These are phyloP conservation scores for Leccinum imitatum DNA, from an alignment of 768 basidiomycete genomes.

Conservation along the genomic window DNA sequence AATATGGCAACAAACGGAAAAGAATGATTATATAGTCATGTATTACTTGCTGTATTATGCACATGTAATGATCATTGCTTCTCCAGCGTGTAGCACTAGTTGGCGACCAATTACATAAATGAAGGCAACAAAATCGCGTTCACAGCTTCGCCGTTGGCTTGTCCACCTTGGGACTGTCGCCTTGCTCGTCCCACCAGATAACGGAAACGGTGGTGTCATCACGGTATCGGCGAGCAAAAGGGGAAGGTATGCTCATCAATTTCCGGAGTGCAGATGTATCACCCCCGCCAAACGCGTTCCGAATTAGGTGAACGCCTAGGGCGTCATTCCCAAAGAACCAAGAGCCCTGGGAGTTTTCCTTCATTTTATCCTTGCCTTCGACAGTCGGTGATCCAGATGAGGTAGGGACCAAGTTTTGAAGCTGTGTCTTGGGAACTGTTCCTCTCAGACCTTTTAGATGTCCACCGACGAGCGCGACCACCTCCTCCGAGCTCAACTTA, in stretches of 20 bases:
- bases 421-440: conserved; percentile 54
- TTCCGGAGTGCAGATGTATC: conserved; percentile 56
- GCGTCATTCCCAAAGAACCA: conserved; percentile 86
- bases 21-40: conserved; percentile 37
- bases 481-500: conserved; percentile 75
- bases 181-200: conserved; percentile 77
- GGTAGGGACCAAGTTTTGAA: conserved; percentile 57
- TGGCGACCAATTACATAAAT: neutral
- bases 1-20: conserved; percentile 35
- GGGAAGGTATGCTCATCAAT: conserved; percentile 80
- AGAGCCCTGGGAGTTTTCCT: conserved; percentile 40
- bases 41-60: conserved; percentile 12
- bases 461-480: conserved; percentile 83
- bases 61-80: conserved; percentile 7
- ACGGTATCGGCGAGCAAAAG: conserved; percentile 70
- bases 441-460: conserved; percentile 74
- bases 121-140: neutral
- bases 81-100: neutral
- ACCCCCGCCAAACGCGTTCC: conserved; percentile 91
- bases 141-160: conserved; percentile 54
- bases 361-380: conserved; percentile 58
- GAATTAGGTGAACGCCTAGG: conserved; percentile 76
- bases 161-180: conserved; percentile 37
- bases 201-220: conserved; percentile 88
- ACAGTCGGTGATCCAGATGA: conserved; percentile 50